A percentile compares a stretch with the other conserved stretches of the same genome.
Evolutionary conservation across 2,329 filamentous ascomycete species (phyloP).

Genomic region (Madurella mycetomatis): DNA sequence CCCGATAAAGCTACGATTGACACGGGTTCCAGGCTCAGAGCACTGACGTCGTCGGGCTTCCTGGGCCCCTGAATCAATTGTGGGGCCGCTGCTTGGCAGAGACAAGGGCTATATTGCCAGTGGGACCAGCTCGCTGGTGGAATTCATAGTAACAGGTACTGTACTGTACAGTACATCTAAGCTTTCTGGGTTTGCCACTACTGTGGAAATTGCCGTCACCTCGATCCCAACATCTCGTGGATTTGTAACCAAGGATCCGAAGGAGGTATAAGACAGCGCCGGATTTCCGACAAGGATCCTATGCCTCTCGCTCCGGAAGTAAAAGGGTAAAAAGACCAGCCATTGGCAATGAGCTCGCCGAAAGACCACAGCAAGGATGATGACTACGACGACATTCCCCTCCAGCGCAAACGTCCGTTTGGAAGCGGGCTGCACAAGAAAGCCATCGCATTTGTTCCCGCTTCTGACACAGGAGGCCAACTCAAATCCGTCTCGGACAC

Average conservation of each 20-base stretch:
- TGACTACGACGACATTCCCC: constrained; percentile 44
- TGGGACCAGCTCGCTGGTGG: background rate
- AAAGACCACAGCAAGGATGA: constrained; percentile 20
- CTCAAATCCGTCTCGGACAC: constrained; percentile 15
- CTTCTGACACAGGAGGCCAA: constrained; percentile 32
- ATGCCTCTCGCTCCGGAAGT: no score
- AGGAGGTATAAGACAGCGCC: no score
- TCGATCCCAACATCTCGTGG: background rate
- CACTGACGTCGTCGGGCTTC: constrained; percentile 7
- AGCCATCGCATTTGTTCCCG: constrained; percentile 54
- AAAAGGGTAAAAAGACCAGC: no score
- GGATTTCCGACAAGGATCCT: no score
- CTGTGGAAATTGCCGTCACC: no score
- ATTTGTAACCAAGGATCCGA: no score
- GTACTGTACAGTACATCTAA: no score
- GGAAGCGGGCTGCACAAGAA: constrained; percentile 53
- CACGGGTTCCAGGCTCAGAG: background rate
- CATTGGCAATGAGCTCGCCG: background rate
- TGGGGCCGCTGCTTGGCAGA: background rate
- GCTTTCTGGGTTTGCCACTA: background rate
- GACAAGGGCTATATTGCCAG: constrained; percentile 4
- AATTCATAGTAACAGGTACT: no score
- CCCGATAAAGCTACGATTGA: no score
- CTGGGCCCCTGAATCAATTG: constrained; percentile 4
- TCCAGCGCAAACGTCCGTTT: constrained; percentile 51